Percentiles rank a stretch among this genome's conserved stretches.
These are phyloP conservation scores for Pholiota microspora DNA, from an alignment of 768 basidiomycete species.

Conservation along the genomic window DNA sequence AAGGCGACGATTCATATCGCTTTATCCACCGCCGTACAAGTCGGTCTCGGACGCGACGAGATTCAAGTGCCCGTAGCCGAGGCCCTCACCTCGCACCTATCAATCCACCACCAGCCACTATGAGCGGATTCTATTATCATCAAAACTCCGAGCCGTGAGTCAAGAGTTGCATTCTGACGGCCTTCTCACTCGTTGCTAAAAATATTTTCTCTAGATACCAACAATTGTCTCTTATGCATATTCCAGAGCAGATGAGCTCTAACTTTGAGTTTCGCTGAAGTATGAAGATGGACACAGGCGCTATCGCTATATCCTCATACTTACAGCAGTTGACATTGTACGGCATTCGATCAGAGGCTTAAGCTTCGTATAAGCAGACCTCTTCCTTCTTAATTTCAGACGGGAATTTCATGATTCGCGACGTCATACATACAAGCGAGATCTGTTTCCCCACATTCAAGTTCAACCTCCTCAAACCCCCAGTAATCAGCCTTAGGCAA, in stretches of 20 bases:
- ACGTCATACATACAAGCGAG: neutral
- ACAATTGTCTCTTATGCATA: constrained; percentile 78
- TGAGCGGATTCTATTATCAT: constrained; percentile 93
- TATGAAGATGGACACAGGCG: no score
- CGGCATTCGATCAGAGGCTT: neutral
- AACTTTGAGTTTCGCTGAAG: constrained; percentile 82
- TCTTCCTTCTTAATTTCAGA: neutral
- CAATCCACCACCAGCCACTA: constrained; percentile 59
- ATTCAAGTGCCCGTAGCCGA: constrained; percentile 48
- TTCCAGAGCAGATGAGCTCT: constrained; percentile 69
- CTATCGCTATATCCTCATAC: no score
- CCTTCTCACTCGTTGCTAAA: constrained; percentile 8
- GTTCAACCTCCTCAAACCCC: neutral
- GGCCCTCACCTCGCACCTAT: constrained; percentile 49
- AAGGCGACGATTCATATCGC: constrained; percentile 18
- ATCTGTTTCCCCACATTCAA: constrained; percentile 3
- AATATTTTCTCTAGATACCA: constrained; percentile 62
- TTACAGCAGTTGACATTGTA: neutral
- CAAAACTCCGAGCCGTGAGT: constrained; percentile 90
- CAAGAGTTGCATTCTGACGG: neutral
- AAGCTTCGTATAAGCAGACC: no score
- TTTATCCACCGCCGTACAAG: constrained; percentile 22
- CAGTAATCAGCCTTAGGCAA: neutral
- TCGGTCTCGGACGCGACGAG: constrained; percentile 36
- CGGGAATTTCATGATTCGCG: neutral